phyloP scores from a whole-genome alignment of 139 green algal genomes.

The Coelastrella sp. region DNA sequence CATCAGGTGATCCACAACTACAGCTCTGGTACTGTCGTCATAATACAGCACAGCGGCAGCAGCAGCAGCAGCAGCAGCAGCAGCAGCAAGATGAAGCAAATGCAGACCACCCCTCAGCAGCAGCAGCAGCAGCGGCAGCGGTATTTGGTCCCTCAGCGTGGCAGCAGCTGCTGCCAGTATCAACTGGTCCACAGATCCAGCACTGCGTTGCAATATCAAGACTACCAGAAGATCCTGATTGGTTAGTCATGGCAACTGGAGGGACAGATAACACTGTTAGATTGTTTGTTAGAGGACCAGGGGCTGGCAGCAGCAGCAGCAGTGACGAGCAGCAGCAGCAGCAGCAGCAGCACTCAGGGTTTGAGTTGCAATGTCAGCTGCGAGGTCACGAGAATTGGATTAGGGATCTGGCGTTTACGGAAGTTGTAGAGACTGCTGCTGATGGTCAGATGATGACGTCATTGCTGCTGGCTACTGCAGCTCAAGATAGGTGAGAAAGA shows the following conservation, averaged over 20 bases:
- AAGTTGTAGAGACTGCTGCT: conserved; percentile 18
- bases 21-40: conserved; percentile 63
- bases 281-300: conserved; percentile 64
- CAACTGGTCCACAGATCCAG: conserved; percentile 69
- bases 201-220: conserved; percentile 53
- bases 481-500: conserved; percentile 89
- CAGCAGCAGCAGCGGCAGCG: not conserved
- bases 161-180: conserved; percentile 55
- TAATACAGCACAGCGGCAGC: conserved; percentile 4
- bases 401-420: conserved; percentile 76
- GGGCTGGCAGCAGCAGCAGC: conserved; percentile 17
- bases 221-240: conserved; percentile 21
- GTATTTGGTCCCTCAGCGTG: conserved; percentile 50
- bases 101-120: not conserved
- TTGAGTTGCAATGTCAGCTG: conserved; percentile 67
- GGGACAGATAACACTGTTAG: conserved; percentile 76
- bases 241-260: conserved; percentile 81
- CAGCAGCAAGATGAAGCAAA: not conserved
- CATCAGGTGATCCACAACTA: conserved; percentile 62
- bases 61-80: conserved; percentile 6
- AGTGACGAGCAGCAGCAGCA: not conserved
- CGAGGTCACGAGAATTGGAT: conserved; percentile 91
- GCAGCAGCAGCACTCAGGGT: conserved; percentile 47
- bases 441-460: conserved; percentile 12
- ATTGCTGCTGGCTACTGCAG: conserved; percentile 90